These are phyloP conservation scores for Saturnispora saitoi DNA, from an alignment of 805 yeast species.

Conservation along the genomic window DNA sequence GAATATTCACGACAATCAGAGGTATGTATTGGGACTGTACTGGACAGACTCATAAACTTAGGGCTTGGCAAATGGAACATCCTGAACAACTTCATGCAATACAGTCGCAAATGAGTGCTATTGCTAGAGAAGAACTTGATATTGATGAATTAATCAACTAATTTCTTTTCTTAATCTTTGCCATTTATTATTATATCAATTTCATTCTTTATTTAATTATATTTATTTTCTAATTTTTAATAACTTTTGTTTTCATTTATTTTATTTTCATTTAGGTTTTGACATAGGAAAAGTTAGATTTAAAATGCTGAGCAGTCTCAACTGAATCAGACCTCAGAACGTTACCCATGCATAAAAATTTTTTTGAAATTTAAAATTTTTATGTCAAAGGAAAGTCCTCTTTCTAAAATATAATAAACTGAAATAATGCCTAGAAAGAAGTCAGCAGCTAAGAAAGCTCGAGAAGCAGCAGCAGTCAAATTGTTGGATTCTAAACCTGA, in stretches of 20 bases:
- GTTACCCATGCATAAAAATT: no score
- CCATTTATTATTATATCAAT: background rate
- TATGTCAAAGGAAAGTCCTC: background rate
- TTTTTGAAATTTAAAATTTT: no score
- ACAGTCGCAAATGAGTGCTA: constrained; percentile 49
- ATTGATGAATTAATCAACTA: constrained; percentile 11
- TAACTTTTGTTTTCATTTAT: no score
- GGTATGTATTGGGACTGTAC: constrained; percentile 82
- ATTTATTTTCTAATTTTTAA: background rate
- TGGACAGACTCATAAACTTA: constrained; percentile 66
- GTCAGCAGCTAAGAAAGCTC: constrained; percentile 70
- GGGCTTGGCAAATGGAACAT: constrained; percentile 65
- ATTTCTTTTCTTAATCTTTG: no score
- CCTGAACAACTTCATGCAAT: constrained; percentile 73
- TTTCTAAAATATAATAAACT: background rate
- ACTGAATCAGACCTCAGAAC: no score
- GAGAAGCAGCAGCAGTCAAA: constrained; percentile 29
- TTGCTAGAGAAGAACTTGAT: constrained; percentile 19
- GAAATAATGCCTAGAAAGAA: constrained; percentile 73
- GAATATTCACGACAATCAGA: constrained; percentile 53
- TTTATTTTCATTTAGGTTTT: no score
- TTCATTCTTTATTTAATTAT: background rate
- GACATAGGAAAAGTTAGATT: no score
- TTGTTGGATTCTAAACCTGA: background rate
- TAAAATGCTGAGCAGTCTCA: no score